Percentiles rank a stretch among this genome's conserved stretches.
These are phyloP conservation scores for Golovinomyces cichoracearum DNA, from an alignment of 2,329 filamentous ascomycete genomes.

Conservation along the genomic window DNA sequence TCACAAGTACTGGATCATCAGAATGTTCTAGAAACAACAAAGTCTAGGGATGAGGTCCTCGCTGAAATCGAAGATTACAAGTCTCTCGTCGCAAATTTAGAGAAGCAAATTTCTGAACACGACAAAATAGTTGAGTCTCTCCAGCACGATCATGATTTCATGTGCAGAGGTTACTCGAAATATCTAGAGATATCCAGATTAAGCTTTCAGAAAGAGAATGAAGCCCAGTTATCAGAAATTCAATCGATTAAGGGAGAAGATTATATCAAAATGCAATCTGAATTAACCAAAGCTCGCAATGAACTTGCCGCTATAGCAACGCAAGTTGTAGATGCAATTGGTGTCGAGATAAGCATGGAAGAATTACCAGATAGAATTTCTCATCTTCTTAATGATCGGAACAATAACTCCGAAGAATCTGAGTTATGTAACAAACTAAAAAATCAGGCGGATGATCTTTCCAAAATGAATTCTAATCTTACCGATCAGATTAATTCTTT, in stretches of 20 bases:
- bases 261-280: conserved; percentile 29
- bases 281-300: conserved; percentile 38
- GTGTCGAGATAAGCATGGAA: conserved; percentile 39
- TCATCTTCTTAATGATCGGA: conserved; percentile 30
- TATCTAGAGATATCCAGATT: conserved; percentile 24
- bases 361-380: conserved; percentile 37
- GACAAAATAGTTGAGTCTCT: conserved; percentile 30
- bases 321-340: conserved; percentile 32
- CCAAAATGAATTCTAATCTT: conserved; percentile 30
- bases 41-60: conserved; percentile 24
- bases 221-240: conserved; percentile 30
- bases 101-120: conserved; percentile 33
- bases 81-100: conserved; percentile 25
- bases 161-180: conserved; percentile 25
- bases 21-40: conserved; percentile 40
- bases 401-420: conserved; percentile 32
- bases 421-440: conserved; percentile 31
- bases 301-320: conserved; percentile 38
- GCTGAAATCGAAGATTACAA: conserved; percentile 20
- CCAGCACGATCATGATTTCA: conserved; percentile 24
- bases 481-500: conserved; percentile 36
- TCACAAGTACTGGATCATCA: conserved; percentile 38
- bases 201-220: conserved; percentile 27
- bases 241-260: conserved; percentile 33
- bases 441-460: conserved; percentile 27